These are phyloP conservation scores for Pilaira anomala DNA, from an alignment of 192 early-diverging fungal genomes.

Conservation along the genomic window DNA sequence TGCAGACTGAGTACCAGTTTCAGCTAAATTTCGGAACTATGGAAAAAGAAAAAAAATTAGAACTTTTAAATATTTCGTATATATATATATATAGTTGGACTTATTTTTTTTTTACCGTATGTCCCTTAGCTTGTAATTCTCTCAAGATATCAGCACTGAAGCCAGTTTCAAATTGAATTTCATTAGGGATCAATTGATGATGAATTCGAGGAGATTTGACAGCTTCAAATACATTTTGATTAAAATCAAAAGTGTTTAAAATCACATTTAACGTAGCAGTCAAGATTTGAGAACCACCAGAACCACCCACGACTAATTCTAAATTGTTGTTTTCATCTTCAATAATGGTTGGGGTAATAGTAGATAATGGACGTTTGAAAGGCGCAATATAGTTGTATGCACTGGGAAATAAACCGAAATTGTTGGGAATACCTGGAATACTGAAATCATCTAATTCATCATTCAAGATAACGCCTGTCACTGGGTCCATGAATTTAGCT, in stretches of 20 bases:
- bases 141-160: slow-evolving; percentile 32
- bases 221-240: slow-evolving; percentile 62
- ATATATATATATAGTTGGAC: not conserved
- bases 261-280: slow-evolving; percentile 68
- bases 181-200: slow-evolving; percentile 88
- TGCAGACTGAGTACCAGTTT: slow-evolving; percentile 31
- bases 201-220: slow-evolving; percentile 75
- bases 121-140: slow-evolving; percentile 34
- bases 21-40: slow-evolving; percentile 34
- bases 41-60: not conserved
- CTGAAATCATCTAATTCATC: slow-evolving; percentile 97
- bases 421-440: slow-evolving; percentile 64
- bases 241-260: slow-evolving; percentile 73
- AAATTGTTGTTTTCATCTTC: slow-evolving; percentile 58
- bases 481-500: slow-evolving; percentile 78
- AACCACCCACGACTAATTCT: slow-evolving; percentile 78
- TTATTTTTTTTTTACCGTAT: slow-evolving; percentile 25
- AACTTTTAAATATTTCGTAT: too few relatives aligned
- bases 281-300: slow-evolving; percentile 83
- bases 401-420: slow-evolving; percentile 79
- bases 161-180: slow-evolving; percentile 48
- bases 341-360: slow-evolving; percentile 61
- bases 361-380: slow-evolving; percentile 80
- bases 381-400: slow-evolving; percentile 82
- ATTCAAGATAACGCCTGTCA: slow-evolving; percentile 88